Percentiles rank a stretch among this genome's conserved stretches.
Conservation (phyloP, 2,329 filamentous ascomycete species). For the Xylariaceae sp. region DNA sequence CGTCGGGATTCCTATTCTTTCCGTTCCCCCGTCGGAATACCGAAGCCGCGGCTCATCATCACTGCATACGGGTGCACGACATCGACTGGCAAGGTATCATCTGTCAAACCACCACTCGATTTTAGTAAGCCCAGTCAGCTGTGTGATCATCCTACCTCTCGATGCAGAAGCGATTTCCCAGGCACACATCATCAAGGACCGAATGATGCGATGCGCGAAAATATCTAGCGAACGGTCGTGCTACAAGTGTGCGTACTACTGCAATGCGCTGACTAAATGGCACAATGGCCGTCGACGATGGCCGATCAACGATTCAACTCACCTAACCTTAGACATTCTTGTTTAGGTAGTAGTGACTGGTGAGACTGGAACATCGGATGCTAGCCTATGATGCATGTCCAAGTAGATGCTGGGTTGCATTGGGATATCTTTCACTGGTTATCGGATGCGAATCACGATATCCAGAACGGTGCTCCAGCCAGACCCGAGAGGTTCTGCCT, state of each 20-base stretch:
- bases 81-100: neutral
- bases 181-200: neutral
- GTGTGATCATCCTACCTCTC: neutral
- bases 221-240: neutral
- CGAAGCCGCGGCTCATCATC: neutral
- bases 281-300: neutral
- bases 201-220: neutral
- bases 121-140: neutral
- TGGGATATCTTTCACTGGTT: too few relatives aligned
- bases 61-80: neutral
- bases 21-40: neutral
- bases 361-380: too few relatives aligned
- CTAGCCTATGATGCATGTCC: too few relatives aligned
- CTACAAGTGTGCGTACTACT: neutral
- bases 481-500: too few relatives aligned
- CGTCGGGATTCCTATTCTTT: neutral
- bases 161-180: conserved; percentile 2
- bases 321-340: too few relatives aligned
- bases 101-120: neutral
- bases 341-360: too few relatives aligned
- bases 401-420: too few relatives aligned
- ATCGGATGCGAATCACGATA: too few relatives aligned
- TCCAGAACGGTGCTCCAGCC: too few relatives aligned
- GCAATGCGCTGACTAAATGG: conserved; percentile 7
- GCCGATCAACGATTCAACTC: neutral